Evolutionary conservation across 73 alveolate genomes (phyloP).

Genomic region (Blepharisma japonicum): DNA sequence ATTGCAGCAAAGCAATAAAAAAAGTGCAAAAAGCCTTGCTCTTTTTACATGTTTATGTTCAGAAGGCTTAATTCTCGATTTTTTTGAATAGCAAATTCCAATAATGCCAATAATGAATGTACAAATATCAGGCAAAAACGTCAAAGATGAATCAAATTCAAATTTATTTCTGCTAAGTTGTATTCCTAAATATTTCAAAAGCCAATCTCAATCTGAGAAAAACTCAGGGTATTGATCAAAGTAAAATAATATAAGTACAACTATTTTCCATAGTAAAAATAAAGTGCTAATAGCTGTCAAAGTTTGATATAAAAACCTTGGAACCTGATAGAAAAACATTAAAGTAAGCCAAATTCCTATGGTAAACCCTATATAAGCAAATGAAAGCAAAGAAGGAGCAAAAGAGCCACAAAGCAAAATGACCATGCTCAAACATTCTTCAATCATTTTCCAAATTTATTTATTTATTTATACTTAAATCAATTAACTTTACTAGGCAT

Average conservation of each 20-base stretch:
- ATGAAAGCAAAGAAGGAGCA: neutral
- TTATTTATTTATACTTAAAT: too few relatives aligned
- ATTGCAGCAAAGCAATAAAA: neutral
- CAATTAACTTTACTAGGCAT: too few relatives aligned
- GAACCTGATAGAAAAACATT: conserved; percentile 9
- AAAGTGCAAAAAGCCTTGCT: neutral
- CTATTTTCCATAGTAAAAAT: neutral
- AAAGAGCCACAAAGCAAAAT: neutral
- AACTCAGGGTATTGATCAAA: neutral
- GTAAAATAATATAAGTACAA: neutral
- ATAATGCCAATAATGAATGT: neutral
- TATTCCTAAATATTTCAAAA: neutral
- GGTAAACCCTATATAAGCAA: neutral
- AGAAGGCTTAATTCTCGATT: neutral
- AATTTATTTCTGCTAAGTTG: neutral
- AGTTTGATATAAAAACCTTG: neutral
- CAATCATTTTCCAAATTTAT: neutral
- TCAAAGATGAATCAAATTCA: neutral
- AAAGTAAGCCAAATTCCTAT: neutral
- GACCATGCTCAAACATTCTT: conserved; percentile 10
- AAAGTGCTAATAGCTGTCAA: neutral
- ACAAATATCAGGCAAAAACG: conserved; percentile 8
- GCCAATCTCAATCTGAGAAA: neutral
- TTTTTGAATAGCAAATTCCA: neutral
- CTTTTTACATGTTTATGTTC: neutral